Percentiles rank a stretch among this genome's conserved stretches.
phyloP scores from a whole-genome alignment of 2,329 filamentous ascomycete species.

The Fusarium cicatricum region DNA sequence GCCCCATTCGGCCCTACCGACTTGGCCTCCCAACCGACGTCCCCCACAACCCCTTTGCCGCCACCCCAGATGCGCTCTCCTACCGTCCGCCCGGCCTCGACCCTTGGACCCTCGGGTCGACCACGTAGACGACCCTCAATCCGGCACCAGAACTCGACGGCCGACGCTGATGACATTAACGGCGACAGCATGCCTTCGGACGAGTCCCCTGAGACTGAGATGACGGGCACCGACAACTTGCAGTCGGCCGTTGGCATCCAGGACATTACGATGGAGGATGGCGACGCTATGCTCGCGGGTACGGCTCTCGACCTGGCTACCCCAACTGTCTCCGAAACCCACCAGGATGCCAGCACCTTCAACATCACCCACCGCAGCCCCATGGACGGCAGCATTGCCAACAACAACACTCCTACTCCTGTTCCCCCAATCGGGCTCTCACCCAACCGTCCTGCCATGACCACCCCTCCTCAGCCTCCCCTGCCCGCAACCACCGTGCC shows the following conservation, averaged over 20 bases:
- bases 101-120: conserved; percentile 61
- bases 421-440: conserved; percentile 77
- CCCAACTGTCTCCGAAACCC: conserved; percentile 80
- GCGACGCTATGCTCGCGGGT: conserved; percentile 79
- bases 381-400: conserved; percentile 85
- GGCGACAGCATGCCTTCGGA: conserved; percentile 85
- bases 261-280: conserved; percentile 81
- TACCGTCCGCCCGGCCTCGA: conserved; percentile 61
- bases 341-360: conserved; percentile 85
- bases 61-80: conserved; percentile 67
- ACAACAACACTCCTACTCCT: conserved; percentile 71
- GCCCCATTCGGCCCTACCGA: conserved; percentile 73
- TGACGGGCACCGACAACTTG: conserved; percentile 81
- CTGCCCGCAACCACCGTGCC: conserved; percentile 76
- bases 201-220: conserved; percentile 77
- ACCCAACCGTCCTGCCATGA: conserved; percentile 73
- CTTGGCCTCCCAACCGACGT: conserved; percentile 87
- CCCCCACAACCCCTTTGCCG: conserved; percentile 83
- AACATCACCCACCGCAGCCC: conserved; percentile 89
- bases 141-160: conserved; percentile 89
- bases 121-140: conserved; percentile 81
- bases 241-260: conserved; percentile 85
- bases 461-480: conserved; percentile 77
- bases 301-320: conserved; percentile 78
- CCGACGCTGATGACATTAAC: conserved; percentile 85